Evolutionary conservation across 495 filamentous ascomycete genomes (phyloP), one percentile per base, ranked within the genome.

Genomic region (Zalerion maritima): DNA sequence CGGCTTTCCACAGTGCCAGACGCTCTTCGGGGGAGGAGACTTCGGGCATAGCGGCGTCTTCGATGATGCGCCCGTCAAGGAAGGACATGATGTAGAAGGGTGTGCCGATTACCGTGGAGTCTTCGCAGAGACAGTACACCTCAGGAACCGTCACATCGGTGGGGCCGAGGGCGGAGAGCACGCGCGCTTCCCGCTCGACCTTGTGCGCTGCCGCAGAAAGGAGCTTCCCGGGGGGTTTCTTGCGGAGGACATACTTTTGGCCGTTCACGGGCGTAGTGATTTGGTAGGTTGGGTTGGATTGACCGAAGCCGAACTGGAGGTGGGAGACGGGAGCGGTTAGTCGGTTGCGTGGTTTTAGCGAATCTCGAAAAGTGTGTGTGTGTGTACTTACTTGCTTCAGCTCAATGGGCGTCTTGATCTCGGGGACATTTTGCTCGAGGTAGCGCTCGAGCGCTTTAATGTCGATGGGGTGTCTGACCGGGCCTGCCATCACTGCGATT

Each of bases 401-500:
- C 24, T 83, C 73, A 32, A 97, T 50, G 5, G 89, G 89, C 12
- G 69, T 62, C 55, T 76, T 65, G 47, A 97, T 84, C 37, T 73
- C 61, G 2, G 84, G 80, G 16, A 91, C 79, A 53, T 79, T 67
- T 35, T 67, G 50, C 33, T 62, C 52, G 39, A 97, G 64, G 56
- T 84, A 96, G 25, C 57, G 57, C 58, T 91, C 81, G 33, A 97
- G 62, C 3, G 76, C 69, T 30, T 59, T 52, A 22, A 84, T 52
- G 42, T 93, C 76, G 47, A 97, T 91, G 17, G 80, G 81, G 39
- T 96, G 87, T 41, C 89, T 72, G 31, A 97, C 70, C 18, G 59
- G 58, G 34, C 89, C 87, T 14, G 89, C 87, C 89, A 97, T 97
- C n/a, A n/a, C n/a, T n/a, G n/a, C n/a, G n/a, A n/a, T n/a, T n/a